Percentiles rank a stretch among this genome's conserved stretches.
phyloP scores from a whole-genome alignment of 2,329 filamentous ascomycete species.

The Neonectria coccinea region DNA sequence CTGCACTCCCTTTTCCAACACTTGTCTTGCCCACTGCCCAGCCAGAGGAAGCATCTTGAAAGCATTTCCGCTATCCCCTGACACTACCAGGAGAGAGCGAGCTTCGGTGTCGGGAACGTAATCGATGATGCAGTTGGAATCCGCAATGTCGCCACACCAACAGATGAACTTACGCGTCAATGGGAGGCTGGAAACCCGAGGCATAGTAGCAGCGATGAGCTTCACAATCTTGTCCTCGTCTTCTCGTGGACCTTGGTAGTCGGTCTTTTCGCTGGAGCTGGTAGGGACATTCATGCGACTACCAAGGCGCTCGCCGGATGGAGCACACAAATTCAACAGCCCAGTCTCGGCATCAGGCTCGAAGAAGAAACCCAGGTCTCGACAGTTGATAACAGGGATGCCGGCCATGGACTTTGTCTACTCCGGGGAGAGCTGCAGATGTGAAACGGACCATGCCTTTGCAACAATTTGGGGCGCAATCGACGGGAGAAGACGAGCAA shows the following conservation, averaged over 20 bases:
- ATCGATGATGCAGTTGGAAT: conserved; percentile 70
- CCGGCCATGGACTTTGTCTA: conserved; percentile 65
- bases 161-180: conserved; percentile 66
- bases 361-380: conserved; percentile 73
- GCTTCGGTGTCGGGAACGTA: conserved; percentile 59
- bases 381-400: conserved; percentile 69
- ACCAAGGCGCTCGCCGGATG: conserved; percentile 38
- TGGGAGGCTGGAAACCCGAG: conserved; percentile 63
- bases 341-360: conserved; percentile 69
- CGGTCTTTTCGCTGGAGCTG: conserved; percentile 51
- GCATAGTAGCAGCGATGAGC: conserved; percentile 63
- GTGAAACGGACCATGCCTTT: conserved; percentile 68
- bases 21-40: conserved; percentile 61
- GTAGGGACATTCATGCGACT: conserved; percentile 38
- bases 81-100: conserved; percentile 57
- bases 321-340: conserved; percentile 69
- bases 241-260: conserved; percentile 50
- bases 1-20: conserved; percentile 60
- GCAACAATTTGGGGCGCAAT: conserved; percentile 63
- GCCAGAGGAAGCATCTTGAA: conserved; percentile 72
- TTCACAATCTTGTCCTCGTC: conserved; percentile 64
- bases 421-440: conserved; percentile 65
- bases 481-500: conserved; percentile 58
- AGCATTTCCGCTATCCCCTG: conserved; percentile 69
- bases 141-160: conserved; percentile 70